Conservation (phyloP, 2,329 filamentous ascomycete species). For the Fusarium domesticum region DNA sequence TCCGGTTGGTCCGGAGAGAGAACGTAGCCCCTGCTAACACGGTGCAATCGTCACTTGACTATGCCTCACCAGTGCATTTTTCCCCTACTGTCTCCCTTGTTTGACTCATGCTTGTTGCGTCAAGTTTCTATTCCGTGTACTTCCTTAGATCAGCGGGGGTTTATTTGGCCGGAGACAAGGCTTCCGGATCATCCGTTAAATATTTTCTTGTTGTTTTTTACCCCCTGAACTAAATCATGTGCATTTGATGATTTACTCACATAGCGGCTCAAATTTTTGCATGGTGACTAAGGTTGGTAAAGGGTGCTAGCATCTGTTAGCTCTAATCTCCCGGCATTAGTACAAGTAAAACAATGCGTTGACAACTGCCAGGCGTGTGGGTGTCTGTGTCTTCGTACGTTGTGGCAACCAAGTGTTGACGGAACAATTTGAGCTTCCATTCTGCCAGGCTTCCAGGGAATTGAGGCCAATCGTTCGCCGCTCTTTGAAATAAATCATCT, state of each 20-base stretch:
- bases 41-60: neutral
- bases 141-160: neutral
- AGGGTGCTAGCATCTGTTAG: no score
- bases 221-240: neutral
- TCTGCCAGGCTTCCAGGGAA: neutral
- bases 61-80: neutral
- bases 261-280: no score
- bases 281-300: no score
- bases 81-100: neutral
- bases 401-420: no score
- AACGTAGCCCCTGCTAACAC: neutral
- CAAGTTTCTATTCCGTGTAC: neutral
- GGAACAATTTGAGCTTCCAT: no score
- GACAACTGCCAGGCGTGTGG: no score
- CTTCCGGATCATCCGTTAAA: neutral
- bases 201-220: neutral
- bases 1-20: neutral
- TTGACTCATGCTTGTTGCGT: neutral
- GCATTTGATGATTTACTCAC: no score
- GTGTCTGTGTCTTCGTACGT: no score
- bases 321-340: no score
- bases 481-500: conserved; percentile 4
- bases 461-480: neutral
- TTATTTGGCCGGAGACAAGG: neutral
- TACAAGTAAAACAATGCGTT: no score